phyloP scores from a whole-genome alignment of 2,329 filamentous ascomycete genomes.

The Immersiporthe knoxdaviesiana region DNA sequence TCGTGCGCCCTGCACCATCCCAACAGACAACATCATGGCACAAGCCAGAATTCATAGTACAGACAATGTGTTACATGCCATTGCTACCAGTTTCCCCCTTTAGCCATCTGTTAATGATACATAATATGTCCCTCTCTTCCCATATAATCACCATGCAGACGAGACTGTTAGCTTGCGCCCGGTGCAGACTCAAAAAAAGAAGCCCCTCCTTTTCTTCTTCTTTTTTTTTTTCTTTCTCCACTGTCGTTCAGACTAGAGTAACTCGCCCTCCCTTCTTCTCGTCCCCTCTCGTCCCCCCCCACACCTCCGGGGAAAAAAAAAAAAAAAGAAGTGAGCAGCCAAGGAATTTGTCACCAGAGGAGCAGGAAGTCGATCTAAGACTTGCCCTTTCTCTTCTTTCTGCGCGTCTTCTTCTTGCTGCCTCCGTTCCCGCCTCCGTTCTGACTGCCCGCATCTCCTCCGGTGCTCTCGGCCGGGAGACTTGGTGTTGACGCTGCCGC shows the following conservation, averaged over 20 bases:
- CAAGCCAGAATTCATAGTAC: background rate
- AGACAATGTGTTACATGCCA: background rate
- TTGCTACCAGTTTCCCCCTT: background rate
- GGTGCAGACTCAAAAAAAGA: background rate
- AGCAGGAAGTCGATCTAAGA: conserved; percentile 31
- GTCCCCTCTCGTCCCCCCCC: too few species aligned
- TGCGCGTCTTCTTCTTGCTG: conserved; percentile 43
- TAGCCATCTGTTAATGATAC: conserved; percentile 5
- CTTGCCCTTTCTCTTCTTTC: conserved; percentile 45
- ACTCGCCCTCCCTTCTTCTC: too few species aligned
- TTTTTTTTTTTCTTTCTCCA: background rate
- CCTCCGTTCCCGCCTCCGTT: conserved; percentile 25
- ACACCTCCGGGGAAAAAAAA: too few species aligned
- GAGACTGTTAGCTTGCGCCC: background rate
- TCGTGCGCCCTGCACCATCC: background rate
- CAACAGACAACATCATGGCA: too few species aligned
- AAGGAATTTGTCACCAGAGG: background rate
- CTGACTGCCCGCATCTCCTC: conserved; percentile 13
- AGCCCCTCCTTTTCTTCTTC: too few species aligned
- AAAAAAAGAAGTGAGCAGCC: background rate
- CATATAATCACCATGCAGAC: background rate
- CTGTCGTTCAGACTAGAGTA: background rate
- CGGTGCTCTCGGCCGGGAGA: conserved; percentile 30
- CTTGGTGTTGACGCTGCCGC: conserved; percentile 38
- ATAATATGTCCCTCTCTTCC: background rate